A percentile compares a stretch with the other conserved stretches of the same genome.
Evolutionary conservation across 116 monocot species (phyloP).

Genomic region (Thalassia testudinum): DNA sequence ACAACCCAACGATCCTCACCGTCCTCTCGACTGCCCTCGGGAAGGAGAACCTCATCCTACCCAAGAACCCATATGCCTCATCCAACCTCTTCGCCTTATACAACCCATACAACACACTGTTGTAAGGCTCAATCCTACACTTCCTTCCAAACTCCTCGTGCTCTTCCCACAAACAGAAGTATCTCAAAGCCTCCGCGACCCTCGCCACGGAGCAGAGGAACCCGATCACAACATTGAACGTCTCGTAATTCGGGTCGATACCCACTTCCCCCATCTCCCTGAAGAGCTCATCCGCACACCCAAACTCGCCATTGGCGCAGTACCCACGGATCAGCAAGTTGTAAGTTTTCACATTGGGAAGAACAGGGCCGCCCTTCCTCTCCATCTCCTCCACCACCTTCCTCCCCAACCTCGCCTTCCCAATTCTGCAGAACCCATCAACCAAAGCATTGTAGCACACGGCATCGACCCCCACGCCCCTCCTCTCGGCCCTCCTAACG

Average conservation of each 20-base stretch:
- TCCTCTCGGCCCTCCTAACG: slow-evolving; percentile 34
- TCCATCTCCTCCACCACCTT: slow-evolving; percentile 71
- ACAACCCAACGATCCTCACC: slow-evolving; percentile 23
- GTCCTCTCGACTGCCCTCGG: slow-evolving; percentile 36
- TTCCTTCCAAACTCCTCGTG: slow-evolving; percentile 4
- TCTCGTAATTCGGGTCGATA: slow-evolving; percentile 26
- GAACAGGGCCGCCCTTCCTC: slow-evolving; percentile 42
- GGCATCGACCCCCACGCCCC: slow-evolving; percentile 35
- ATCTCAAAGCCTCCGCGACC: slow-evolving; percentile 36
- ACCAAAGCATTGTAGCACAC: slow-evolving; percentile 55
- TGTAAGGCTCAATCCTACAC: slow-evolving; percentile 39
- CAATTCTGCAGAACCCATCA: slow-evolving; percentile 40
- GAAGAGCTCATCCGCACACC: slow-evolving; percentile 39
- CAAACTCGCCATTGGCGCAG: slow-evolving; percentile 20
- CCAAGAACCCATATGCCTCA: slow-evolving; percentile 42
- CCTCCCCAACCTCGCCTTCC: slow-evolving; percentile 22
- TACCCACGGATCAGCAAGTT: slow-evolving; percentile 41
- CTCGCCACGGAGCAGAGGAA: slow-evolving; percentile 43
- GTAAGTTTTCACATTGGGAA: slow-evolving; percentile 50
- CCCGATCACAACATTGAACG: slow-evolving; percentile 39
- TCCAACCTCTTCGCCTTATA: slow-evolving; percentile 32
- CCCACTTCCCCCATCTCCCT: slow-evolving; percentile 38
- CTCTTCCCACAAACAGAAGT: slow-evolving; percentile 48
- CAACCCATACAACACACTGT: slow-evolving; percentile 56
- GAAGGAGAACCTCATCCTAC: slow-evolving; percentile 32